Evolutionary conservation across 148 eudicot genomes (phyloP).

Genomic region (Chenopodium suecicum): DNA sequence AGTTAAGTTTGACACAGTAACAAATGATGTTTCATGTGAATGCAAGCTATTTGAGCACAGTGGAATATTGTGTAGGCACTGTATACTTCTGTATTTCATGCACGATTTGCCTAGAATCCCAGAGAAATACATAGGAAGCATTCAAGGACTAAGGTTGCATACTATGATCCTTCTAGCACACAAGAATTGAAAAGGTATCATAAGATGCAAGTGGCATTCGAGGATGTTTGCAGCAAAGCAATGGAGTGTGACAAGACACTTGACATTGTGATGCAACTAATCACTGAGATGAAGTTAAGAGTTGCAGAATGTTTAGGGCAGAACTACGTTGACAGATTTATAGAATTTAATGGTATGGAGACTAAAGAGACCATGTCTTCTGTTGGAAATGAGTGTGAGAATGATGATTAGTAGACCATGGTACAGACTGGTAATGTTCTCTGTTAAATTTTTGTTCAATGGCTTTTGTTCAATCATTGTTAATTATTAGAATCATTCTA

Average conservation of each 20-base stretch:
- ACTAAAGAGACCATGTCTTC: neutral
- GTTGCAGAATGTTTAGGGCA: conserved; percentile 3
- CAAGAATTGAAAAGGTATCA: neutral
- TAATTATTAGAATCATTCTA: neutral
- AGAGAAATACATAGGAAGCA: conserved; percentile 4
- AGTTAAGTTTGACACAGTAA: neutral
- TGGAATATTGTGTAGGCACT: conserved; percentile 13
- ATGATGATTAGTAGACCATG: too few relatives aligned
- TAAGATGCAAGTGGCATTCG: conserved; percentile 5
- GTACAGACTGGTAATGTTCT: conserved; percentile 2
- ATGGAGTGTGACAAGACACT: neutral
- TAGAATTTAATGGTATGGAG: neutral
- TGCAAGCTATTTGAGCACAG: conserved; percentile 9
- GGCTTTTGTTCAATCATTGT: neutral
- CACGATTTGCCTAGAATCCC: neutral
- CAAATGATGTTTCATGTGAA: conserved; percentile 4
- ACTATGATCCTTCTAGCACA: conserved; percentile 6
- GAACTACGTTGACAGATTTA: neutral
- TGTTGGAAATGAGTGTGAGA: neutral
- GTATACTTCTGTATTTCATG: neutral
- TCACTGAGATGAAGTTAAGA: conserved; percentile 2
- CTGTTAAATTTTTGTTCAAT: neutral
- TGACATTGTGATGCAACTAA: neutral
- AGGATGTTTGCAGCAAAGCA: neutral
- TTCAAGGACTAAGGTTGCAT: neutral